phyloP scores from a whole-genome alignment of 2,329 filamentous ascomycete genomes.

The Aspergillus sp. region DNA sequence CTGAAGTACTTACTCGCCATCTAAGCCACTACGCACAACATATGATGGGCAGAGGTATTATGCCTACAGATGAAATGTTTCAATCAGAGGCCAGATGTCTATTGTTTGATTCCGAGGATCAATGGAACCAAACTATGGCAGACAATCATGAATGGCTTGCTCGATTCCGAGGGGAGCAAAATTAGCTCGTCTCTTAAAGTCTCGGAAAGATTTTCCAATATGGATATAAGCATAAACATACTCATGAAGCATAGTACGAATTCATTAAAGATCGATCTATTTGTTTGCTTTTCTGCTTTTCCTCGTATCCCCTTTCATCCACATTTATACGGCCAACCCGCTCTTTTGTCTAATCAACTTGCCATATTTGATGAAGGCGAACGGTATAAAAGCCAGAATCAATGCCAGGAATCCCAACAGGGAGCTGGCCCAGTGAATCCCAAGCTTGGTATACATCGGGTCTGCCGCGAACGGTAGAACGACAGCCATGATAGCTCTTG shows the following conservation, averaged over 20 bases:
- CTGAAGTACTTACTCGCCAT: constrained; percentile 19
- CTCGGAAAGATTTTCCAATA: too few relatives aligned
- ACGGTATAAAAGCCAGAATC: too few relatives aligned
- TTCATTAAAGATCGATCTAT: too few relatives aligned
- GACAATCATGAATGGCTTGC: constrained; percentile 25
- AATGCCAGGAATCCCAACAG: constrained; percentile 18
- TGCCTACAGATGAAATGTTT: constrained; percentile 7
- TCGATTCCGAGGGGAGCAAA: constrained; percentile 15
- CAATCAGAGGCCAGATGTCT: constrained; percentile 4
- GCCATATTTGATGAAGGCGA: constrained; percentile 20
- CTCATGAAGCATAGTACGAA: too few relatives aligned
- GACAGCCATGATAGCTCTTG: constrained; percentile 37
- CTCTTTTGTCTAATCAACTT: constrained; percentile 13
- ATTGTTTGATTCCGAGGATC: constrained; percentile 29
- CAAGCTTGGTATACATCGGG: constrained; percentile 44
- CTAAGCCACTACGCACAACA: constrained; percentile 17
- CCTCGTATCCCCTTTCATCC: too few relatives aligned
- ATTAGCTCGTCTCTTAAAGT: too few relatives aligned
- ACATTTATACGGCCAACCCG: too few relatives aligned
- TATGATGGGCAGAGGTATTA: background rate
- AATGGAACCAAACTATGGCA: constrained; percentile 45
- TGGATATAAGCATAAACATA: too few relatives aligned
- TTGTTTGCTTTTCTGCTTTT: too few relatives aligned
- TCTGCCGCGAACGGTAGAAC: constrained; percentile 57
- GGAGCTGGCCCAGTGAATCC: constrained; percentile 44